Percentiles rank a stretch among this genome's conserved stretches.
phyloP scores from a whole-genome alignment of 1,284 basidiomycete species.

The Thecaphora thlaspeos region DNA sequence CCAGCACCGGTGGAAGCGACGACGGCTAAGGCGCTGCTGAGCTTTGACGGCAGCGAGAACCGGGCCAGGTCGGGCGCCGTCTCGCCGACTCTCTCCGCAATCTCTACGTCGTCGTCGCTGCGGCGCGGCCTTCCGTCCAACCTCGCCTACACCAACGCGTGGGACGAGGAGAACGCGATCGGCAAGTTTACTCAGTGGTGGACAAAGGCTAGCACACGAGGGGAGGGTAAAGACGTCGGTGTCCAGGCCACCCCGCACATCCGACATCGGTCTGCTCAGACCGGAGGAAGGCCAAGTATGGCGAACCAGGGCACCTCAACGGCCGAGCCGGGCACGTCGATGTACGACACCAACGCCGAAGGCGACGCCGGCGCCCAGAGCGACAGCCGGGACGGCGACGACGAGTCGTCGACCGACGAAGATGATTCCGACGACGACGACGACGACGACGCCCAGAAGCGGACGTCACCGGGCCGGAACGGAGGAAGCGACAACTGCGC shows the following conservation, averaged over 20 bases:
- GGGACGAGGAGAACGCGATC: constrained; percentile 40
- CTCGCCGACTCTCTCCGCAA: neutral
- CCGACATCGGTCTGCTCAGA: neutral
- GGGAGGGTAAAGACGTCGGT: neutral
- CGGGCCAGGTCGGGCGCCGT: neutral
- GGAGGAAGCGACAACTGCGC: neutral
- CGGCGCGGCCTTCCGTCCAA: constrained; percentile 29
- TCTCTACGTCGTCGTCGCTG: neutral
- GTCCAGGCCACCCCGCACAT: neutral
- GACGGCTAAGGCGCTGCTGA: neutral
- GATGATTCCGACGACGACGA: constrained; percentile 19
- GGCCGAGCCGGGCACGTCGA: neutral
- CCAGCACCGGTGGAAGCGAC: neutral
- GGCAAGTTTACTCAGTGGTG: constrained; percentile 23
- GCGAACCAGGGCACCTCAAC: neutral
- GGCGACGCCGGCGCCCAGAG: constrained; percentile 1
- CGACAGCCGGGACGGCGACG: constrained; percentile 46
- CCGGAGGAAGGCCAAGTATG: neutral
- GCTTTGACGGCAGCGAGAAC: neutral
- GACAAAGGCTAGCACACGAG: constrained; percentile 1
- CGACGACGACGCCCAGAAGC: neutral
- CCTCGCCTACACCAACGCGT: constrained; percentile 40
- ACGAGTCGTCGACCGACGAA: constrained; percentile 39
- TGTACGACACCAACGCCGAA: constrained; percentile 2
- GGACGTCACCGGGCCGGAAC: neutral